Conservation (phyloP, 805 yeast species). For the Candida jianshihensis region DNA sequence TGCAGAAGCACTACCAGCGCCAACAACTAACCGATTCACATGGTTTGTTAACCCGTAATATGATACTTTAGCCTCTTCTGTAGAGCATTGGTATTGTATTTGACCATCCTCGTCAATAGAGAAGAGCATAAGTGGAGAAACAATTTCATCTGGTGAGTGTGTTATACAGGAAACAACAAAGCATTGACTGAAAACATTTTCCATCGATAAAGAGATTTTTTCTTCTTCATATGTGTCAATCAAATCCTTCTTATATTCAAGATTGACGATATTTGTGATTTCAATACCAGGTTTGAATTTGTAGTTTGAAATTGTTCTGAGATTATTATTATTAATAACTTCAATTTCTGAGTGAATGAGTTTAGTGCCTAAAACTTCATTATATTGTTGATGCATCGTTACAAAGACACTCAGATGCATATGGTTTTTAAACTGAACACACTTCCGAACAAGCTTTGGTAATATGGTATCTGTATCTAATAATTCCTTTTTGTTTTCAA, state of each 20-base stretch:
- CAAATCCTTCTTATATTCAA: constrained; percentile 13
- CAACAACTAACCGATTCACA: constrained; percentile 23
- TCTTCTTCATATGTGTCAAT: constrained; percentile 20
- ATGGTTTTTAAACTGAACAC: constrained; percentile 17
- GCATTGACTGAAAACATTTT: constrained; percentile 28
- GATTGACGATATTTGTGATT: constrained; percentile 19
- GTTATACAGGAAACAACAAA: constrained; percentile 28
- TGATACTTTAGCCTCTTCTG: constrained; percentile 12
- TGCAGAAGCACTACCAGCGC: constrained; percentile 25
- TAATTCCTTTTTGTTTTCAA: not conserved
- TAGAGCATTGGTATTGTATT: constrained; percentile 21
- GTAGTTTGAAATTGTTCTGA: constrained; percentile 11
- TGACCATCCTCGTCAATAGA: constrained; percentile 29
- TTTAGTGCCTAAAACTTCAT: constrained; percentile 2
- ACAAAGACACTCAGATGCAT: constrained; percentile 16
- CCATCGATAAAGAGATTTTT: constrained; percentile 24
- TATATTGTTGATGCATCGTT: constrained; percentile 9
- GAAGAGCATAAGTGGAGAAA: constrained; percentile 26
- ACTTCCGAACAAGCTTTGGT: constrained; percentile 11
- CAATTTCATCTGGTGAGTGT: constrained; percentile 25
- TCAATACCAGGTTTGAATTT: constrained; percentile 18
- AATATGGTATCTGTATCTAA: constrained; percentile 7
- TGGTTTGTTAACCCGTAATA: constrained; percentile 23
- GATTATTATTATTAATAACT: constrained; percentile 22
- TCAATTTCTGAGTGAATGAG: constrained; percentile 14